These are phyloP conservation scores for Oxyria digyna DNA, from an alignment of 148 eudicot genomes.

Conservation along the genomic window DNA sequence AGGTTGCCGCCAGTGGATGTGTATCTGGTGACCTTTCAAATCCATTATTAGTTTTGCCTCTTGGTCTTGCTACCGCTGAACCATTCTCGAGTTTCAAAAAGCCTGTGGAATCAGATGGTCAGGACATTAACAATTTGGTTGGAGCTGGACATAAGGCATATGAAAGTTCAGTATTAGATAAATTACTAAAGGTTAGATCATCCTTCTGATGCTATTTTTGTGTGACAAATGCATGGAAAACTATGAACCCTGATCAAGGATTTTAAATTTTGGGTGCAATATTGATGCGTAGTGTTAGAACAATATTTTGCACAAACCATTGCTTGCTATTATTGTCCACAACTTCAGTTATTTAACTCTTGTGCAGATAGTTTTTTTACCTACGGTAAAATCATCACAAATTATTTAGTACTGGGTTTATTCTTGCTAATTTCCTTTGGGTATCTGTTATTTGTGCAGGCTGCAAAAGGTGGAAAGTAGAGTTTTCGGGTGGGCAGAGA, in stretches of 20 bases:
- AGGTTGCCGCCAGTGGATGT: slow-evolving; percentile 53
- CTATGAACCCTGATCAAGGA: background rate
- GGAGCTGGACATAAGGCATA: slow-evolving; percentile 53
- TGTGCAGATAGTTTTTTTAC: background rate
- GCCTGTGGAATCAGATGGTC: slow-evolving; percentile 30
- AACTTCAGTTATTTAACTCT: too few relatives aligned
- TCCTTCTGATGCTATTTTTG: background rate
- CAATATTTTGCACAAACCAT: background rate
- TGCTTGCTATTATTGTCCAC: background rate
- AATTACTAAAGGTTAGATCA: slow-evolving; percentile 46
- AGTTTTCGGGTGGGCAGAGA: background rate
- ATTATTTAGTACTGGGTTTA: background rate
- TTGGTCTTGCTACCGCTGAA: slow-evolving; percentile 25
- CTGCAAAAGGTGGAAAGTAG: slow-evolving; percentile 3
- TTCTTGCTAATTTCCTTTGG: background rate
- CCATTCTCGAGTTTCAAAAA: slow-evolving; percentile 30
- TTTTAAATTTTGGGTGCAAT: background rate
- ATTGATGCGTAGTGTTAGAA: background rate
- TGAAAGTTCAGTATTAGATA: slow-evolving; percentile 63
- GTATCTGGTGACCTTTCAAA: slow-evolving; percentile 62
- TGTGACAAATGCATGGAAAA: background rate
- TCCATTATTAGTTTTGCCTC: slow-evolving; percentile 67
- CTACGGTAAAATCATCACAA: background rate
- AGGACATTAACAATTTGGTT: slow-evolving; percentile 38
- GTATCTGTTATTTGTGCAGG: background rate